Conservation (phyloP, 345 rosid genomes). For the Linum lewisii region DNA sequence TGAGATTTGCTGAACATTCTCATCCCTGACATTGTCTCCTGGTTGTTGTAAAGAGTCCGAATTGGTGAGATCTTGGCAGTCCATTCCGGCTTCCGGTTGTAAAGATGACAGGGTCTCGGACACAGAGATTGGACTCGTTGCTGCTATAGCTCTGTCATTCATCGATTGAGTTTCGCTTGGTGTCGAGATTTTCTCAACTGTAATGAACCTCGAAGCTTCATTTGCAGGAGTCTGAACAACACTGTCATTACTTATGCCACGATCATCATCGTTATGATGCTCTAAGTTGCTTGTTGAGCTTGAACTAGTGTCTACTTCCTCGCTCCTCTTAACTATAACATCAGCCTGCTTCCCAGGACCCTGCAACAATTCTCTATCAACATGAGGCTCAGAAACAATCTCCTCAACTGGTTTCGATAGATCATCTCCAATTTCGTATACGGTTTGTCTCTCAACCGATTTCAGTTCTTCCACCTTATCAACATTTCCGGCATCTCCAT, state of each 20-base stretch:
- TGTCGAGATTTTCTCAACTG: neutral
- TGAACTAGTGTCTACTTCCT: neutral
- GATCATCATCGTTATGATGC: neutral
- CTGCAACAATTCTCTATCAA: neutral
- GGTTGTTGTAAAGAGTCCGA: constrained; percentile 26
- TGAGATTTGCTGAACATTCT: neutral
- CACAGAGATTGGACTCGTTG: constrained; percentile 13
- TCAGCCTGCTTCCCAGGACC: constrained; percentile 15
- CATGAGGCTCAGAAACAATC: neutral
- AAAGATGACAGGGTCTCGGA: constrained; percentile 10
- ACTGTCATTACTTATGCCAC: neutral
- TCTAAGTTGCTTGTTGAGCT: constrained; percentile 3
- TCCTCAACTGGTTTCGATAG: neutral
- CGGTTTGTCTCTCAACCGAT: neutral
- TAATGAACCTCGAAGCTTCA: constrained; percentile 3
- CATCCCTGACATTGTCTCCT: constrained; percentile 7
- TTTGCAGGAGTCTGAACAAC: neutral
- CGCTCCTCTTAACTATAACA: constrained; percentile 7
- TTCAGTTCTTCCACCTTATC: neutral
- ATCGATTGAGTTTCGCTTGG: constrained; percentile 1
- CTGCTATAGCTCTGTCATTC: constrained; percentile 12
- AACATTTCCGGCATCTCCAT: neutral
- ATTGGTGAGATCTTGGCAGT: constrained; percentile 14
- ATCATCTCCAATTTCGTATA: neutral
- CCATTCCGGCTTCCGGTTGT: constrained; percentile 11